Conservation (phyloP, 441 rosid genomes). For the Macaranga tanarius region DNA sequence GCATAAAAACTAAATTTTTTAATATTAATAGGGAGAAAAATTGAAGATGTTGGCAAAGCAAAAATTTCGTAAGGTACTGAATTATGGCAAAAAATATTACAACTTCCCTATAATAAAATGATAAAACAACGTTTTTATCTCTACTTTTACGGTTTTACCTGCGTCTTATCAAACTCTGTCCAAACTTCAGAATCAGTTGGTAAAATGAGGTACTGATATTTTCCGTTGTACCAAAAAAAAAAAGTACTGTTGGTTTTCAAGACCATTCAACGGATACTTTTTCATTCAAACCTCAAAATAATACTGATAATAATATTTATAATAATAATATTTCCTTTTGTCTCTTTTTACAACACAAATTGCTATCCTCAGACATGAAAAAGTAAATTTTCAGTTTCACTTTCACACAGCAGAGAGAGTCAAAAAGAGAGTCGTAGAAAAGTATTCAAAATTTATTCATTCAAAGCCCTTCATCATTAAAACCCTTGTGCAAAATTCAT, state of each 20-base stretch:
- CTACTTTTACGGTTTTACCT: no score
- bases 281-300: slow-evolving; percentile 5
- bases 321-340: neutral
- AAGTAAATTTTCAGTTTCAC: slow-evolving; percentile 2
- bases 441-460: neutral
- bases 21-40: no score
- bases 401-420: neutral
- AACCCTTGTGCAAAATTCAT: neutral
- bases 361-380: neutral
- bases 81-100: no score
- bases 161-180: neutral
- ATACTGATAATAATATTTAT: no score
- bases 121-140: no score
- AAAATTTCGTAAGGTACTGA: no score
- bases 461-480: neutral
- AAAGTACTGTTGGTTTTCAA: neutral
- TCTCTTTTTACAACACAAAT: neutral
- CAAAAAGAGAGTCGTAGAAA: neutral
- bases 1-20: no score
- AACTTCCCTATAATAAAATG: no score
- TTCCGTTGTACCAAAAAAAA: no score
- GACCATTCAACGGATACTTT: slow-evolving; percentile 4
- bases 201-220: no score
- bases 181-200: neutral
- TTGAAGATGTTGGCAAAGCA: no score